Base-by-base conservation (phyloP, 176 grass and related monocot genomes). In the Oryza punctata region DNA sequence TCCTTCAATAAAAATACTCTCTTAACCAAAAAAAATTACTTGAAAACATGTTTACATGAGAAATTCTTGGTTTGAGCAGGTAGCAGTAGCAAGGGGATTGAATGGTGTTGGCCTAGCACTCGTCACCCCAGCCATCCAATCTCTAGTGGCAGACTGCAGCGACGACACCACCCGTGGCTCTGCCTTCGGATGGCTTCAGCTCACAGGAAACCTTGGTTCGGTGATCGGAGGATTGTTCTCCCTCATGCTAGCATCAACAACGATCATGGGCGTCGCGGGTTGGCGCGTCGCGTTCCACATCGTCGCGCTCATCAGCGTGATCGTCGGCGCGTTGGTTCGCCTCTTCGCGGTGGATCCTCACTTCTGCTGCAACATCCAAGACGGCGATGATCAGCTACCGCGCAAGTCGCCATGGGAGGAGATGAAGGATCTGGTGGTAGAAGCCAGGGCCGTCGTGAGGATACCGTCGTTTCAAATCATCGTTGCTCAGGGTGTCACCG, bases 401-500 rank as follows among this genome's bases (percentile, higher is more conserved):
- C 30, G 35, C 29, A 94, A 91, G 70, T 84, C 81, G 16, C 64
- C 78, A 7, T 86, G 86, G 88, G 79, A 26, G 73, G 92, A 94
- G 78, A 29, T 84, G 32, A 91, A 91, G 81, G 90, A 82, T 65
- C 61, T 94, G 32, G 29, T 70, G 2, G 26, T 13, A 65, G 92
- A 97, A 84, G 86, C 95, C 66, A 93, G 88, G 47, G 84, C 81
- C n/a, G 95, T 97, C 0, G 67, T 94, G 26, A 87, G 84, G 35
- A 93, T 98, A 46, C 49, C 90, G 5, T 94, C 95, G 3, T 97
- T 97, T 86, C 95, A 94, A 78, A 97, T 94, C 60, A 94, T 94
- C 25, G 92, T 97, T 70, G 95, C 95, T 1, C 95, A 97, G 85
- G 95, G 95, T 4, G 67, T 97, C 52, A 97, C 88, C 2, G 95